A percentile compares a stretch with the other conserved stretches of the same genome.
Conservation (phyloP, 2,329 filamentous ascomycete species). For the Rutstroemia sp. region DNA sequence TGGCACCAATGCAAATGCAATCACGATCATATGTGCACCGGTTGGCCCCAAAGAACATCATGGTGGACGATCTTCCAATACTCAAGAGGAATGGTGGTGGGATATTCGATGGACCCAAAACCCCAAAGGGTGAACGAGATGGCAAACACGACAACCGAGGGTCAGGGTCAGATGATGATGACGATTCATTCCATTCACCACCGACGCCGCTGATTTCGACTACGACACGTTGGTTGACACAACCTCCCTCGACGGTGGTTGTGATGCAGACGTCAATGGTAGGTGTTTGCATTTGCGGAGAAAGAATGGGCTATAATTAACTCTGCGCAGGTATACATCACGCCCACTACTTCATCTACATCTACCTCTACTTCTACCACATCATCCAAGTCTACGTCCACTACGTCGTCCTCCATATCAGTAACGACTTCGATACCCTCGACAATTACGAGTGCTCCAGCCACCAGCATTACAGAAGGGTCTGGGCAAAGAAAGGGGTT, state of each 20-base stretch:
- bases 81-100: constrained; percentile 8
- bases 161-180: neutral
- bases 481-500: neutral
- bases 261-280: neutral
- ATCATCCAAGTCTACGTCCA: neutral
- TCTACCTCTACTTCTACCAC: neutral
- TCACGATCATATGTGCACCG: constrained; percentile 12
- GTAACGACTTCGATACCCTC: neutral
- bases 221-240: neutral
- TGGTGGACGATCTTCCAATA: neutral
- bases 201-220: neutral
- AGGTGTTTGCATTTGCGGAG: neutral
- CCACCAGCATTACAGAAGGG: neutral
- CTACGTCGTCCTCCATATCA: neutral
- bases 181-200: neutral
- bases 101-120: neutral
- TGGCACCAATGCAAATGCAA: constrained; percentile 25
- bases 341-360: neutral
- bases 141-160: neutral
- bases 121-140: neutral
- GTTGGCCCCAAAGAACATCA: constrained; percentile 11
- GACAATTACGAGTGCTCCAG: neutral
- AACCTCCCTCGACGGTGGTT: neutral
- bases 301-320: neutral
- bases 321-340: neutral